Base-by-base conservation (phyloP, 2,329 filamentous ascomycete species). In the Fusarium sp. region DNA sequence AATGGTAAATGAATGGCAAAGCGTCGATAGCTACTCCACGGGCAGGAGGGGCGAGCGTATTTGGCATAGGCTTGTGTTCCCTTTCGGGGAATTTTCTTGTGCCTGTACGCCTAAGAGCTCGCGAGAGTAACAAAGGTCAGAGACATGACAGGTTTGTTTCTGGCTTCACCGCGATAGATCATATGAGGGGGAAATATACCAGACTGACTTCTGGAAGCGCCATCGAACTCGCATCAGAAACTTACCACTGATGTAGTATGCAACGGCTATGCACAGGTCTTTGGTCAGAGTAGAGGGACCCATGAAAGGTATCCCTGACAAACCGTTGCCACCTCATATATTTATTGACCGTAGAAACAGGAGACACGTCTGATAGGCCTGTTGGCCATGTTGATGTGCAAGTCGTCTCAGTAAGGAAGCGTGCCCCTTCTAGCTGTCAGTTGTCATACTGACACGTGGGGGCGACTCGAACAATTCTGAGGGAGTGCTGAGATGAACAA, bases 71-170 rank as follows among this genome's bases (percentile, higher is more conserved):
- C 69, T 80, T 81, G 80, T 84, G 80, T 81, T 76, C 79, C 79
- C 66, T 32, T 75, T 81, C 81, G 80, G 81, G 79, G 77, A 81
- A 78, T 82, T 81, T 81, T 77, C 69, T 75, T 81, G 80, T 81
- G 78, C 77, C 82, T 84, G 84, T 84, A 82, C 82, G 66, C 80
- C 76, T 72, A 75, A 75, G 78, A 75, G 79, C 79, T 81, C 79
- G 79, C 81, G 79, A 82, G 80, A 80, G 79, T 79, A 77, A 82
- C 81, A 69, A 73, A 58, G 68, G 56, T 59, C 51, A 65, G 69
- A 73, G 67, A 70, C 69, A 64, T 79, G 75, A 76, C 77, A 78
- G 73, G 70, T 58, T 67, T 66, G 60, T 57, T 57, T 69, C 57
- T 53, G 57, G 42, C 44, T 59, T 58, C 50, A 45, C 36, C 47